phyloP scores from a whole-genome alignment of 345 rosid species.

The Salix arbutifolia region DNA sequence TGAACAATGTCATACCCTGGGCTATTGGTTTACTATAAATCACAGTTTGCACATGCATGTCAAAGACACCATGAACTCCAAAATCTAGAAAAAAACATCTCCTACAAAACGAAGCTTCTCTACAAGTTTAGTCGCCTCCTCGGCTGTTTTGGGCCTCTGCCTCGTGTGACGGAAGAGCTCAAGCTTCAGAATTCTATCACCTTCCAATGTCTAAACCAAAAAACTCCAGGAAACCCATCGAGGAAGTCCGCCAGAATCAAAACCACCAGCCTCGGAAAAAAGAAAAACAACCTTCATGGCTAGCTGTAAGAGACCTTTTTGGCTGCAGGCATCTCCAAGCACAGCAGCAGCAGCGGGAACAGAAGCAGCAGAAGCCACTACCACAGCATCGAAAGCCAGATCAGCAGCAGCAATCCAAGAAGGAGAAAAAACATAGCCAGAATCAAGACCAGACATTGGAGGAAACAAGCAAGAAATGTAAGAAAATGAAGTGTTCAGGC shows the following conservation, averaged over 20 bases:
- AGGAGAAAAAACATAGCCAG: conserved; percentile 1
- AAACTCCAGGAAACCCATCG: conserved; percentile 30
- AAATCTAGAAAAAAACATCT: conserved; percentile 1
- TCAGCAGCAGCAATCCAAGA: neutral
- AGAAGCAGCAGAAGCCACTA: neutral
- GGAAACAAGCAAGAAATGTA: conserved; percentile 46
- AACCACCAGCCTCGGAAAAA: conserved; percentile 24
- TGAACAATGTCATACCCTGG: neutral
- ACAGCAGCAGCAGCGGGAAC: conserved; percentile 23
- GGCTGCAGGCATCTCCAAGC: conserved; percentile 38
- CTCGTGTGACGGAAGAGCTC: neutral
- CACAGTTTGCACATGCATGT: neutral
- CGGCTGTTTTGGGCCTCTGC: conserved; percentile 2
- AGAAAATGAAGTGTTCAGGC: conserved; percentile 74
- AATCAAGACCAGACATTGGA: conserved; percentile 23
- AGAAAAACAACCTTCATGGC: conserved; percentile 53
- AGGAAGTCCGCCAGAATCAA: conserved; percentile 31
- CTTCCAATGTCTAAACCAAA: conserved; percentile 45
- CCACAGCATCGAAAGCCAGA: neutral
- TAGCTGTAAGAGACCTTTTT: conserved; percentile 48
- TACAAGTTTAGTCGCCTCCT: neutral
- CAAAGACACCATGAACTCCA: conserved; percentile 3
- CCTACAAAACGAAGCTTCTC: conserved; percentile 2
- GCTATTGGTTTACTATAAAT: neutral
- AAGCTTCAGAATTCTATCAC: neutral